phyloP scores from a whole-genome alignment of 1,284 basidiomycete genomes.

The Cutaneotrichosporon sp. region DNA sequence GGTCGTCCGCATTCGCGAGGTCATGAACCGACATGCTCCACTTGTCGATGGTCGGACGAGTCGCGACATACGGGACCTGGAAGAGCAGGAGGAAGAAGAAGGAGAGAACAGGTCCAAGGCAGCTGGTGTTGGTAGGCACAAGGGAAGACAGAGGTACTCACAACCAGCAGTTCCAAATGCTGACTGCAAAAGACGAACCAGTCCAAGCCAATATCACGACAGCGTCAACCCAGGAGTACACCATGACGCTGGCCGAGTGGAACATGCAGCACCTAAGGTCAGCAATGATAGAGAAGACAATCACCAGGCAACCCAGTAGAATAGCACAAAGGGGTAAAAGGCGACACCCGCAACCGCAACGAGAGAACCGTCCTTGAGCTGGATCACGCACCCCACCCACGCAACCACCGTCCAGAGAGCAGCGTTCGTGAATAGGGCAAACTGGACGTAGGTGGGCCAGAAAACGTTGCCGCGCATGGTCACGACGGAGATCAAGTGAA shows the following conservation, averaged over 20 bases:
- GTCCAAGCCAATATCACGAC: neutral
- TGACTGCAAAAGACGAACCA: neutral
- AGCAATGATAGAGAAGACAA: neutral
- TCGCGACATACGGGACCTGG: neutral
- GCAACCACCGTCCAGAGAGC: neutral
- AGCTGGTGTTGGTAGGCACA: neutral
- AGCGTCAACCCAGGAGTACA: neutral
- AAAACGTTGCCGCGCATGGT: neutral
- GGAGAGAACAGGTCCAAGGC: neutral
- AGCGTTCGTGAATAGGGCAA: neutral
- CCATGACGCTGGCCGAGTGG: neutral
- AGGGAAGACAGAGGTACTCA: neutral
- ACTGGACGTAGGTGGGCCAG: neutral
- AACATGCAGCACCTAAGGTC: neutral
- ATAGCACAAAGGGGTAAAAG: neutral
- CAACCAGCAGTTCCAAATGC: neutral
- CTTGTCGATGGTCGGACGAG: neutral
- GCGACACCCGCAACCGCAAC: neutral
- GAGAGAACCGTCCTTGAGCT: neutral
- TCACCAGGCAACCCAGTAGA: neutral
- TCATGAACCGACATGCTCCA: neutral
- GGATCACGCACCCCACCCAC: neutral
- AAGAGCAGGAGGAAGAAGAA: neutral
- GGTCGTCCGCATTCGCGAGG: neutral
- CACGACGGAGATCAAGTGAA: neutral